A percentile compares a stretch with the other conserved stretches of the same genome.
Evolutionary conservation across 441 rosid species (phyloP).

Genomic region (Adansonia rubrostipa): DNA sequence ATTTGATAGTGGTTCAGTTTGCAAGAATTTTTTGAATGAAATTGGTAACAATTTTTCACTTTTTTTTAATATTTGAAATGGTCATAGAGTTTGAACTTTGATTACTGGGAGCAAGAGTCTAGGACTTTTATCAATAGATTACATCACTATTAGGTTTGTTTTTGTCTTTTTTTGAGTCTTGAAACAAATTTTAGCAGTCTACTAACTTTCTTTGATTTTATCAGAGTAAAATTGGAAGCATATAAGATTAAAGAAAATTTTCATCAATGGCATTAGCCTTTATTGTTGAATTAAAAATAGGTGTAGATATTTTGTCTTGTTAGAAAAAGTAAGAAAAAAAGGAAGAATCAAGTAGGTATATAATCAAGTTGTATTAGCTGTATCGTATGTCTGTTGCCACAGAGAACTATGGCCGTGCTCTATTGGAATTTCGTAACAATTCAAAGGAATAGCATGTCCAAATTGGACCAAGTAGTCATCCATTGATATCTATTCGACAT

Average conservation of each 20-base stretch:
- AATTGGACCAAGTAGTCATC: slow-evolving; percentile 30
- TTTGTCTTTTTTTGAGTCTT: too few species aligned
- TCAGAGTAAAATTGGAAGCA: background rate
- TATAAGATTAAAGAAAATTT: background rate
- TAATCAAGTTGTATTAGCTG: too few species aligned
- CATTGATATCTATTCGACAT: slow-evolving; percentile 36
- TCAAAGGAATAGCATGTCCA: slow-evolving; percentile 41
- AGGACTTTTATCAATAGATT: too few species aligned
- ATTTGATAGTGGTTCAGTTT: too few species aligned
- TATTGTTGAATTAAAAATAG: background rate
- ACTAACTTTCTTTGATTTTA: background rate
- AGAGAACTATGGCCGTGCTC: slow-evolving; percentile 35
- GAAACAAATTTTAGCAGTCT: background rate
- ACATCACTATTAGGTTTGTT: too few species aligned
- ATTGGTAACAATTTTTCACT: too few species aligned
- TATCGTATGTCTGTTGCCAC: slow-evolving; percentile 41
- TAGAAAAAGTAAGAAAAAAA: background rate
- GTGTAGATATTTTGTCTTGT: background rate
- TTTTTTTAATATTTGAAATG: too few species aligned
- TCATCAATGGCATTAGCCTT: background rate
- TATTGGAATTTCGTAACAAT: slow-evolving; percentile 36
- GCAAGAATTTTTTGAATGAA: too few species aligned
- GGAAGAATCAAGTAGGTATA: too few species aligned
- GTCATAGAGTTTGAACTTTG: too few species aligned
- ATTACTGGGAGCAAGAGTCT: too few species aligned